Evolutionary conservation across 257 asterid genomes (phyloP).

Genomic region (Striga asiatica): DNA sequence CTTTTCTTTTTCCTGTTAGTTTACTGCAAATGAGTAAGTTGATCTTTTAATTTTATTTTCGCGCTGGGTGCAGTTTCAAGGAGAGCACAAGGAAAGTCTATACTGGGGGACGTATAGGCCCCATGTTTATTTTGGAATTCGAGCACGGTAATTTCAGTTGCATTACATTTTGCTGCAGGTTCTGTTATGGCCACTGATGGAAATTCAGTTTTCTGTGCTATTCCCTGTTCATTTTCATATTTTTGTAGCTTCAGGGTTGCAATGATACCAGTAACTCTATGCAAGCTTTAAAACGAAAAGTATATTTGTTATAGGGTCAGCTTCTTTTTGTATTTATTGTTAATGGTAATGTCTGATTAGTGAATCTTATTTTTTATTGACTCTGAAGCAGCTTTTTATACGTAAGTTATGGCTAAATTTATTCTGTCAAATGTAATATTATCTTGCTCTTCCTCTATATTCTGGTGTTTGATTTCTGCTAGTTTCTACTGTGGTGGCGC

Average conservation of each 20-base stretch:
- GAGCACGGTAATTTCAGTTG: constrained; percentile 51
- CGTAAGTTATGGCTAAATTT: no score
- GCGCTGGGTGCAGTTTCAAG: constrained; percentile 54
- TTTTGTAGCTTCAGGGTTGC: no score
- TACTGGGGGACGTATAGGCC: constrained; percentile 99
- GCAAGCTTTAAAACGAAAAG: not conserved
- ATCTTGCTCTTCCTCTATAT: not conserved
- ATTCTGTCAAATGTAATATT: not conserved
- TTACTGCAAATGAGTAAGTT: not conserved
- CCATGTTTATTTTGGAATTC: constrained; percentile 81
- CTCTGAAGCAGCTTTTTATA: no score
- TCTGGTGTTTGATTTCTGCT: not conserved
- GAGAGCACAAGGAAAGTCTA: constrained; percentile 87
- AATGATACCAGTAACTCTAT: no score
- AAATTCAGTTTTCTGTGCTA: no score
- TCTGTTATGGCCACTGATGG: not conserved
- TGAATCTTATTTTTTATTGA: no score
- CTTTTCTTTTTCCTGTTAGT: not conserved
- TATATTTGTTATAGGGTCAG: not conserved
- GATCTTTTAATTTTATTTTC: not conserved
- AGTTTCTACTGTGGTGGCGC: not conserved
- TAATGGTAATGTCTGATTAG: no score
- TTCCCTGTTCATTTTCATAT: no score
- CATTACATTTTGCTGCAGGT: constrained; percentile 3
- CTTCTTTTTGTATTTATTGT: no score